Base-by-base conservation (phyloP, 2,329 filamentous ascomycete species). In the Cladophialophora exuberans region DNA sequence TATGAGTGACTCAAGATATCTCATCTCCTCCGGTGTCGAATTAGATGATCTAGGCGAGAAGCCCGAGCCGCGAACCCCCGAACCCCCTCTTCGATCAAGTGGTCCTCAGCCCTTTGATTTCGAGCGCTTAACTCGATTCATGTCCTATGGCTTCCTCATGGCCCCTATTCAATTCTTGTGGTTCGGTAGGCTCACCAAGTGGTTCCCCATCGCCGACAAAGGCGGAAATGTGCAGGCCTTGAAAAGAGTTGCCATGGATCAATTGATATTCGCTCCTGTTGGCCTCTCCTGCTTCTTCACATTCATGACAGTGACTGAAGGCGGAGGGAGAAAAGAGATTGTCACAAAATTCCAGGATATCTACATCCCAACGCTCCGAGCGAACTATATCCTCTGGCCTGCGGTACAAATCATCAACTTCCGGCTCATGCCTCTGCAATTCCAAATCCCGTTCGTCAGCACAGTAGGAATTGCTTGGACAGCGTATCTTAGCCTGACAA, bases 401-500 rank as follows among this genome's bases (percentile, higher is more conserved):
- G 84, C 89, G 4, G 94, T 99, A 39, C 94, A 99, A 76, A 86
- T 97, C 61, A 83, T 99, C 76, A 99, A 99, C 78, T 99, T 99
- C 76, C 84, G 93, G 25, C 71, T 97, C 64, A 90, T 99, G 79
- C 94, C 94, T 11, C 87, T 97, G 49, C 92, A 96, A 70, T 96
- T 94, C 72, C 94, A 99, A 73, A 88, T 99, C 73, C 93, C 93
- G 1, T 97, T 99, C 69, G 93, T 97, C 6, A 97, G 93, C 13
- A 95, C 90, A 6, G 76, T 99, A 52, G 93, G 93, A 80, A 97
- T 97, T 66, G 91, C 91, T 28, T 97, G 93, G 94, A 97, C 94
- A 9, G 93, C 92, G 17, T 99, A 97, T 72, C 83, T 99, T 9
- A 97, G 92, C 2, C 81, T 99, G 47, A 89, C 88, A 59, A 97